Evolutionary conservation across 2,329 filamentous ascomycete species (phyloP), one percentile per base, ranked within the genome.

Genomic region (Diplodia seriata): DNA sequence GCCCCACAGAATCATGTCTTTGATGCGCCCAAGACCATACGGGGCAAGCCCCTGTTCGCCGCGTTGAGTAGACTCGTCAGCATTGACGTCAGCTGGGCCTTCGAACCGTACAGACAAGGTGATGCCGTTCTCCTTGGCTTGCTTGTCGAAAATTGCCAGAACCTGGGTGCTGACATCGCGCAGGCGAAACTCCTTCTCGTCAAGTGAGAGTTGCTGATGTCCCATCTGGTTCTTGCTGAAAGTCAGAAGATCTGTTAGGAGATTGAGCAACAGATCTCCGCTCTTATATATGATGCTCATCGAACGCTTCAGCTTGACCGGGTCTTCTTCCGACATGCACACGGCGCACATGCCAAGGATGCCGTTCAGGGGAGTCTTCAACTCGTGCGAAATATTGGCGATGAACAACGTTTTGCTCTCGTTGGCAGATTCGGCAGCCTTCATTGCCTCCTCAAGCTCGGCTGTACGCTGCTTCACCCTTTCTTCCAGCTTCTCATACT

Each of bases 391-490:
- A 62, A 98, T 97, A 74, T 98, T 98, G 20, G 95, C 95, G 70
- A 99, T 96, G 81, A 98, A 98, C 9, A 98, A 84, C 0, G 95
- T 98, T 81, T 99, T 99, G 84, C 92, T 96, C 80, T 97, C 92
- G 73, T 97, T 97, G 3, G 94, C 94, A n/a, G 92, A 91, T 78
- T 97, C 94, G 1, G 94, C 94, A 1, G 93, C 92, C 80, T 93
- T 92, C 77, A 97, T 97, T 81, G 91, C 96, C 70, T 92, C 87
- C 75, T 97, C 93, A 0, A 97, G 83, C 78, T 97, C 91, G 43
- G 87, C 87, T 0, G 94, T 97, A 67, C 94, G 86, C 76, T 94
- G 89, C 7, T 87, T 87, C 0, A 97, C 94, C 73, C 94, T 90
- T 68, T 94, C 89, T 76, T 97, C 94, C 0, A 97, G 83, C 12